Conservation (phyloP, 208 protist genomes). For the Wallacemonas sp. region DNA sequence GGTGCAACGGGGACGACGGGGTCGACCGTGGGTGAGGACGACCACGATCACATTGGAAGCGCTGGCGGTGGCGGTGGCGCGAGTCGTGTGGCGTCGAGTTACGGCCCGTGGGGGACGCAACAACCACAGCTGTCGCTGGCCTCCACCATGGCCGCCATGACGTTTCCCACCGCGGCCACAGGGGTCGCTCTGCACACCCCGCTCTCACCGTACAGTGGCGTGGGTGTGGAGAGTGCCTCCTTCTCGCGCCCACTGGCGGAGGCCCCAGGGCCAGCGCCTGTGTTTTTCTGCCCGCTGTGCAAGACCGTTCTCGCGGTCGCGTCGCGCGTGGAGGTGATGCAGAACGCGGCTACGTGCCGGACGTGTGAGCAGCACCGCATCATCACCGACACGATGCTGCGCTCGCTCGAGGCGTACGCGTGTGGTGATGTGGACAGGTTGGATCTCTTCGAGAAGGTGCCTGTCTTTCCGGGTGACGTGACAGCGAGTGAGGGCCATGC, state of each 20-base stretch:
- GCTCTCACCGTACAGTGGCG: conserved; percentile 1
- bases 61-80: neutral
- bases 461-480: too few species aligned
- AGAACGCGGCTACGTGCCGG: conserved; percentile 26
- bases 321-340: conserved; percentile 5
- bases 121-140: too few species aligned
- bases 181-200: neutral
- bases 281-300: conserved; percentile 70
- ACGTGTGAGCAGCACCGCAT: conserved; percentile 39
- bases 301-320: conserved; percentile 30
- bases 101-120: too few species aligned
- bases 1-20: neutral
- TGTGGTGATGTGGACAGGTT: conserved; percentile 15
- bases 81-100: too few species aligned
- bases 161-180: neutral
- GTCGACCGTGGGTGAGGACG: neutral
- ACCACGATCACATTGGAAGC: neutral
- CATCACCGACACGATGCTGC: conserved; percentile 46
- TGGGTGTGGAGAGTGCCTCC: conserved; percentile 30
- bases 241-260: too few species aligned
- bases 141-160: conserved; percentile 11
- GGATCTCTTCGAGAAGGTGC: conserved; percentile 34
- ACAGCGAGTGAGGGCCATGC: neutral
- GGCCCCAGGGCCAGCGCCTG: neutral
- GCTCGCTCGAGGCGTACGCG: conserved; percentile 45